Evolutionary conservation across 2,329 filamentous ascomycete species (phyloP), one percentile per base, ranked within the genome.

Genomic region (Aspergillus clavatus): DNA sequence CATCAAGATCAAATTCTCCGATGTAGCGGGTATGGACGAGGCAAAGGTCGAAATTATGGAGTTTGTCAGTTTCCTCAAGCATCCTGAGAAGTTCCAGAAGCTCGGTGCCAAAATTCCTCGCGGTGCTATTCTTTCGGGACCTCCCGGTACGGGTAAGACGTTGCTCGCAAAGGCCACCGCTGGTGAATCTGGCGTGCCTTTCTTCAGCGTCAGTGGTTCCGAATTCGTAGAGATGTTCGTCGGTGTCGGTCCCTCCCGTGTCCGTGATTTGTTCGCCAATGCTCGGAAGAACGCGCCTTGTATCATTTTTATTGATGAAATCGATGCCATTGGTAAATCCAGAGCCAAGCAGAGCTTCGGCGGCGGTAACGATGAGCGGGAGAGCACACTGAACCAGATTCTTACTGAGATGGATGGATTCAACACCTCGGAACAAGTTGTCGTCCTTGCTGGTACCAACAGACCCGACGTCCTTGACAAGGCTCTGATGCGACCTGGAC

Each of bases 161-260:
- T 74, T 98, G 50, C 81, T 98, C 37, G 93, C 93, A 52, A 98
- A 98, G 74, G 93, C 93, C 11, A 98, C 93, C 7, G 93, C 93
- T 40, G 93, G 93, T 65, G 93, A 98, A 73, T 96, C 93, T 21
- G 86, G 87, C 35, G 93, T 98, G 24, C 93, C 93, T 0, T 98
- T 98, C 78, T 98, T 90, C 79, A 95, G 88, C 61, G 93, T 98
- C 59, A 96, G 89, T 68, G 93, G 93, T 65, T 98, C 93, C 39
- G 93, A 98, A 67, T 98, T 98, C 64, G 91, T 98, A 24, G 93
- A 98, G 72, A 98, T 98, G 91, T 98, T 98, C 65, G 93, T 98
- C 41, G 93, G 93, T 81, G 93, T 98, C 48, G 93, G 93, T 69
- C 88, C 93, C 16, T 97, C 91, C 23, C 82, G 93, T 70, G 93